A percentile compares a stretch with the other conserved stretches of the same genome.
These are phyloP conservation scores for Lunularia cruciata DNA, from an alignment of 225 moss, liverwort and hornwort species.

Conservation along the genomic window DNA sequence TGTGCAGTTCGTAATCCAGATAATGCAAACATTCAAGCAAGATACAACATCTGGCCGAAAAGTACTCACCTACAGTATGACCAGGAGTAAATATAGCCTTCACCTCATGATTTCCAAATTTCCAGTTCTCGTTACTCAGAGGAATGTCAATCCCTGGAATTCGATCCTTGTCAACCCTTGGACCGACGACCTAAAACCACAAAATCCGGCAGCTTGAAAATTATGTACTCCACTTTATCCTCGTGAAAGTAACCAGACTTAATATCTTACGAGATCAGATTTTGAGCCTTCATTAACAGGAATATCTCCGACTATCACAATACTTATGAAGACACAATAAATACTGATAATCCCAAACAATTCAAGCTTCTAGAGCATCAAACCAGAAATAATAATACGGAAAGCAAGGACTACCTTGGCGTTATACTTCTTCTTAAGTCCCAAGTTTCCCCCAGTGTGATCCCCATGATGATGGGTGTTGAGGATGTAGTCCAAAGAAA, in stretches of 20 bases:
- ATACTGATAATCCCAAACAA: too few species aligned
- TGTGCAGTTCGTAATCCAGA: too few species aligned
- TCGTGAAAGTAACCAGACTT: too few species aligned
- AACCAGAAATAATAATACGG: neutral
- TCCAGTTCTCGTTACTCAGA: constrained; percentile 77
- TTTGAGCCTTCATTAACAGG: too few species aligned
- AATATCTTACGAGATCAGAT: too few species aligned
- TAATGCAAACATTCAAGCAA: too few species aligned
- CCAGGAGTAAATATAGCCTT: constrained; percentile 86
- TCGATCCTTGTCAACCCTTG: constrained; percentile 81
- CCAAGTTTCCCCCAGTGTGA: constrained; percentile 86
- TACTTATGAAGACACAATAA: too few species aligned
- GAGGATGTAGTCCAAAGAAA: constrained; percentile 68
- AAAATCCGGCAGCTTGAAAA: neutral
- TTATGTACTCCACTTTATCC: too few species aligned
- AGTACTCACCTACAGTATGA: constrained; percentile 81
- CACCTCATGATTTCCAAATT: constrained; percentile 85
- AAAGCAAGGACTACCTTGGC: constrained; percentile 53
- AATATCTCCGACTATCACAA: too few species aligned
- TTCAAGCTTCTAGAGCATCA: neutral
- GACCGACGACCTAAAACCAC: constrained; percentile 71
- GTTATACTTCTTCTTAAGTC: constrained; percentile 70
- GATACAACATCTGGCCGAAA: too few species aligned
- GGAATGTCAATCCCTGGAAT: constrained; percentile 92
- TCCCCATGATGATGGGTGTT: constrained; percentile 99